These are phyloP conservation scores for Camellia sinensis DNA, from an alignment of 148 eudicot genomes.

Conservation along the genomic window DNA sequence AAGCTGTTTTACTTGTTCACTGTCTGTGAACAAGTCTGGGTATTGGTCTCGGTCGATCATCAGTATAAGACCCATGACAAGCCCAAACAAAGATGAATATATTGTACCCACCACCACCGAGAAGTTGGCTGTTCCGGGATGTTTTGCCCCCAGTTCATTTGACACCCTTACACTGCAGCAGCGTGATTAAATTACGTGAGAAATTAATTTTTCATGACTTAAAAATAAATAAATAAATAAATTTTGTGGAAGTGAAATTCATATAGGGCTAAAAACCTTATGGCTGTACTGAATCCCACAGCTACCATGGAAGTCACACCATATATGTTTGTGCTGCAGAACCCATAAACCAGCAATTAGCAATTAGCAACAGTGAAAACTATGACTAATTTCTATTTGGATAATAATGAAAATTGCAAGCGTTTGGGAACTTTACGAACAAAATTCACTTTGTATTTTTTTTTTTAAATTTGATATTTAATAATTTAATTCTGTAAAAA, in stretches of 20 bases:
- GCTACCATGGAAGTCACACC: slow-evolving; percentile 34
- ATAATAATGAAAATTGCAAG: no score
- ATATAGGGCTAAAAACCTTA: slow-evolving; percentile 23
- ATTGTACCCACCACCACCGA: slow-evolving; percentile 24
- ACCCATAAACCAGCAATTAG: neutral
- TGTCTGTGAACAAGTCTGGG: slow-evolving; percentile 9
- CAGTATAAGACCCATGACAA: slow-evolving; percentile 14
- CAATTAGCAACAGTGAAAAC: no score
- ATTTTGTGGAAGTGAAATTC: no score
- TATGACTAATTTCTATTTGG: no score
- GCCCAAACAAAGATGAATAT: slow-evolving; percentile 22
- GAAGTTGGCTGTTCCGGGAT: slow-evolving; percentile 37
- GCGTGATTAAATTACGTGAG: no score
- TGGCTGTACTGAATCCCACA: slow-evolving; percentile 34
- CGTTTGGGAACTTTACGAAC: no score
- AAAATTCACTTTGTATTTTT: no score
- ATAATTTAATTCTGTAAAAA: no score
- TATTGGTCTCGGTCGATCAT: slow-evolving; percentile 21
- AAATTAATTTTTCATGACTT: no score
- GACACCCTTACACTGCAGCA: slow-evolving; percentile 32
- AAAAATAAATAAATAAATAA: no score
- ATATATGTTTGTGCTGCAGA: slow-evolving; percentile 28
- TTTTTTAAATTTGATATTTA: no score
- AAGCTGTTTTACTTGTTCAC: neutral
- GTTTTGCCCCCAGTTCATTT: slow-evolving; percentile 34